Base-by-base conservation (phyloP, 139 green algal genomes). In the Closterium sp. region DNA sequence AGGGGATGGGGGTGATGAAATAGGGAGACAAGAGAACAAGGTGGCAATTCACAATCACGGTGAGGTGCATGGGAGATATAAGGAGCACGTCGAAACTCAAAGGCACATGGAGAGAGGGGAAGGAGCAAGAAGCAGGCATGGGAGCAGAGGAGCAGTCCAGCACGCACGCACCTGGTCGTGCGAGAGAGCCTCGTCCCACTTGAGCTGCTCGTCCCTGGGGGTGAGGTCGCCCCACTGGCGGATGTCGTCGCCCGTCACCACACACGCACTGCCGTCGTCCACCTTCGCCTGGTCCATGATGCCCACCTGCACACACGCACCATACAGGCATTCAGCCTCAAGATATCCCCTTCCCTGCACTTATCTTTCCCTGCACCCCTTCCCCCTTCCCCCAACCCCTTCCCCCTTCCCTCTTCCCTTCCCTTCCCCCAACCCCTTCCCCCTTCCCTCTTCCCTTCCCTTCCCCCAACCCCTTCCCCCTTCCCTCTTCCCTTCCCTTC, bases 241-340 rank as follows among this genome's bases (percentile, higher is more conserved):
- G 87, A 97, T 97, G 93, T 96, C 94, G 87, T 97, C 96, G 5
- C 96, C 96, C 28, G 95, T 97, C 31, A 97, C 89, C 33, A 97
- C 96, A 3, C 86, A 91, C 16, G 94, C 96, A 66, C 91, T 94
- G 66, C 96, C 96, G 23, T 36, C 6, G 32, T 94, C 89, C 76
- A 93, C 93, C 91, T 92, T 95, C 31, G 95, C 96, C 87, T 96
- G 43, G 91, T 97, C 95, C 35, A 97, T 96, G 92, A 97, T 97
- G 34, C 94, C 94, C 23, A 96, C 90, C 90, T 93, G 90, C 38
- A 31, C n/a, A n/a, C n/a, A n/a, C n/a, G n/a, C 36, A n/a, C n/a
- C n/a, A n/a, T n/a, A n/a, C n/a, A n/a, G 25, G 76, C 76, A 85
- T 85, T 25, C 28, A 28, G 76, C 25, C 76, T n/a, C 28, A 85